phyloP scores from a whole-genome alignment of 108 stramenopile species.

The Fistulifera solaris region DNA sequence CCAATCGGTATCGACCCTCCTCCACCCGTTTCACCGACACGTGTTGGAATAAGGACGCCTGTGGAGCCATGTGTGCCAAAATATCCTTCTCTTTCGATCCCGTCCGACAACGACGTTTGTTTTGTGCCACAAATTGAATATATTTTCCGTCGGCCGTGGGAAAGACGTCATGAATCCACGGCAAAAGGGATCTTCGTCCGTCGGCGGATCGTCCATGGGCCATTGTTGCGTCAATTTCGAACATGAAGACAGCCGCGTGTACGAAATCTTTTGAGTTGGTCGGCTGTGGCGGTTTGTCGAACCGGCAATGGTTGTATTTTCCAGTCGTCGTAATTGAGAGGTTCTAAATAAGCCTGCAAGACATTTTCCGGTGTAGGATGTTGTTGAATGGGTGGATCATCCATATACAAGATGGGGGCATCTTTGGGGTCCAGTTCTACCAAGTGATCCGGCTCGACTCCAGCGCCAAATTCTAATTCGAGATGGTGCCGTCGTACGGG shows the following conservation, averaged over 20 bases:
- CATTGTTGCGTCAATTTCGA: constrained; percentile 40
- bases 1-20: constrained; percentile 47
- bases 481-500: constrained; percentile 1
- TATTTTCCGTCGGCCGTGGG: constrained; percentile 67
- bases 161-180: constrained; percentile 90
- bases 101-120: constrained; percentile 62
- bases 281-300: constrained; percentile 3
- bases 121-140: constrained; percentile 83
- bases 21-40: constrained; percentile 57
- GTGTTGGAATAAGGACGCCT: constrained; percentile 76
- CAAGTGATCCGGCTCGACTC: constrained; percentile 14
- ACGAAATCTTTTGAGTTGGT: constrained; percentile 5
- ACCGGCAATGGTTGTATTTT: constrained; percentile 27
- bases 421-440: too few species aligned
- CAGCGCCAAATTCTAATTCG: constrained; percentile 17
- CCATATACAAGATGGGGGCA: too few species aligned
- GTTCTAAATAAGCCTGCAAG: constrained; percentile 32
- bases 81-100: constrained; percentile 23
- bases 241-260: constrained; percentile 26
- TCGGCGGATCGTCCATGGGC: constrained; percentile 59
- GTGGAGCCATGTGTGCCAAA: constrained; percentile 45
- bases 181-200: constrained; percentile 78
- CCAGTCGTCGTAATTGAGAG: constrained; percentile 21
- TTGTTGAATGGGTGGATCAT: not conserved
- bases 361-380: constrained; percentile 13